A percentile compares a stretch with the other conserved stretches of the same genome.
Evolutionary conservation across 352 stramenopile genomes (phyloP).

Genomic region (Globisporangium solare): DNA sequence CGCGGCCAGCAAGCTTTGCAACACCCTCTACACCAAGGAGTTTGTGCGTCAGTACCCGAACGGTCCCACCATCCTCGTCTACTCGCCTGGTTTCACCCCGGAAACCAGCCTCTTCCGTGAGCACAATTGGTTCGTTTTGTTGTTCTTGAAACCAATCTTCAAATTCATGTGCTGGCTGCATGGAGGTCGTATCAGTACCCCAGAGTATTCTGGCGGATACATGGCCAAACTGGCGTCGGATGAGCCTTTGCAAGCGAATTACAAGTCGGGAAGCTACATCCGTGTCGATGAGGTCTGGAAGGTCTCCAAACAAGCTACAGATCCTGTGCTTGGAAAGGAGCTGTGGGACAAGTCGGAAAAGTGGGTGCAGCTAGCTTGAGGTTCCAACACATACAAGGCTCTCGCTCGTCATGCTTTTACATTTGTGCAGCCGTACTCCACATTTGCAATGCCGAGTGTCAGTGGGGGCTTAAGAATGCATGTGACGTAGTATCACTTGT

Average conservation of each 20-base stretch:
- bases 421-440: no score
- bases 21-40: constrained; percentile 22
- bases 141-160: constrained; percentile 9
- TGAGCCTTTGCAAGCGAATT: constrained; percentile 9
- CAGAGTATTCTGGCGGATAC: constrained; percentile 19
- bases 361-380: background rate
- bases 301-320: constrained; percentile 14
- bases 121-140: constrained; percentile 2
- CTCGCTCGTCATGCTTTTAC: no score
- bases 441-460: no score
- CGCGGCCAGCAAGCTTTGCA: constrained; percentile 27
- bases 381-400: no score
- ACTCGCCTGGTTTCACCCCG: constrained; percentile 22
- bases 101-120: constrained; percentile 20
- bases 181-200: constrained; percentile 13
- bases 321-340: constrained; percentile 14
- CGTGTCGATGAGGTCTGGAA: constrained; percentile 20
- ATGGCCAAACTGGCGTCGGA: constrained; percentile 24
- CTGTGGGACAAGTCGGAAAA: constrained; percentile 26
- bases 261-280: constrained; percentile 20
- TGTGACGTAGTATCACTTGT: no score
- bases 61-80: constrained; percentile 18
- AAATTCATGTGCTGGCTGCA: background rate
- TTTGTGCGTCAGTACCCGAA: constrained; percentile 20
- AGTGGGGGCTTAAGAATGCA: no score